These are phyloP conservation scores for Ustilago trichophora DNA, from an alignment of 1,284 basidiomycete species.

Conservation along the genomic window DNA sequence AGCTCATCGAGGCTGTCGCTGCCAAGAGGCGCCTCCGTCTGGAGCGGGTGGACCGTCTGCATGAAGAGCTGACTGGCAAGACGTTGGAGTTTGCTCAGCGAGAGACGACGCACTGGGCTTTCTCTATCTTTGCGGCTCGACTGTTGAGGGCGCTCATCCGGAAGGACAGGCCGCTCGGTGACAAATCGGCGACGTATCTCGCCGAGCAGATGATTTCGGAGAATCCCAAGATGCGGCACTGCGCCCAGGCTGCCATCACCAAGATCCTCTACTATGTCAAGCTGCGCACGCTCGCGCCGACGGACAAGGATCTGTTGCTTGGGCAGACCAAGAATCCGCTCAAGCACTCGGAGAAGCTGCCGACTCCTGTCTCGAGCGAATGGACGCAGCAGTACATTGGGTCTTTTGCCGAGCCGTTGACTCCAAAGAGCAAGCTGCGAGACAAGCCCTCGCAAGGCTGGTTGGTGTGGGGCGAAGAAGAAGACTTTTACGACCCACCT, in stretches of 20 bases:
- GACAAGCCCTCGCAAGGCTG: slow-evolving; percentile 88
- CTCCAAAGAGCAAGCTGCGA: slow-evolving; percentile 70
- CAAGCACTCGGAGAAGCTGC: slow-evolving; percentile 66
- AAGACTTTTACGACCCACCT: slow-evolving; percentile 76
- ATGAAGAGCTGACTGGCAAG: slow-evolving; percentile 70
- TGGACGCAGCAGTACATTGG: slow-evolving; percentile 73
- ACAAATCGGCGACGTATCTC: slow-evolving; percentile 72
- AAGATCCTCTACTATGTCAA: slow-evolving; percentile 82
- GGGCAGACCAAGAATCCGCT: slow-evolving; percentile 83
- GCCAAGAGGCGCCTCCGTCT: slow-evolving; percentile 60
- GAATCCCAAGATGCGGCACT: slow-evolving; percentile 80
- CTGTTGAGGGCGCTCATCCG: slow-evolving; percentile 79
- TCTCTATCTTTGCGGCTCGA: slow-evolving; percentile 79
- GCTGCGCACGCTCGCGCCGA: slow-evolving; percentile 80
- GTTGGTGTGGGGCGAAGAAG: slow-evolving; percentile 78
- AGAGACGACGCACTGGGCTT: slow-evolving; percentile 88
- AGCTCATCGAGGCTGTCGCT: slow-evolving; percentile 62
- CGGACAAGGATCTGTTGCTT: slow-evolving; percentile 78
- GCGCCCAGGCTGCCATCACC: slow-evolving; percentile 79
- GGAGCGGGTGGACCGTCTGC: slow-evolving; percentile 65
- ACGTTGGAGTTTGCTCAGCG: slow-evolving; percentile 77
- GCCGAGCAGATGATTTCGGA: slow-evolving; percentile 72
- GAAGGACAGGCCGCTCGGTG: slow-evolving; percentile 76
- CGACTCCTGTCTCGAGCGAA: slow-evolving; percentile 64
- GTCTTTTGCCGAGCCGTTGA: slow-evolving; percentile 67